Conservation (phyloP, 192 early-diverging fungal genomes). For the Entomortierella beljakovae region DNA sequence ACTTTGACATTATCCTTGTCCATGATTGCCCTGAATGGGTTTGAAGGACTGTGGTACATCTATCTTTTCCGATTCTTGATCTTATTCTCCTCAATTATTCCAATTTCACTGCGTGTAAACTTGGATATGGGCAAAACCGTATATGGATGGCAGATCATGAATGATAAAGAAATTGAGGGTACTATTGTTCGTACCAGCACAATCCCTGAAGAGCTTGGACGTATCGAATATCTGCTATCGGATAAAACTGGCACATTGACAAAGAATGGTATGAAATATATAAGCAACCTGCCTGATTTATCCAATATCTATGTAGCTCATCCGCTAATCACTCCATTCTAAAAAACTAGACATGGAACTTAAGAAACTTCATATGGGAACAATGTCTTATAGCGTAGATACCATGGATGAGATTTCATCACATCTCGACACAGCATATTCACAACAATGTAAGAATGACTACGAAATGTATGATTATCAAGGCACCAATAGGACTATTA, state of each 20-base stretch:
- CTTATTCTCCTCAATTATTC: slow-evolving; percentile 95
- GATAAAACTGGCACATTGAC: slow-evolving; percentile 98
- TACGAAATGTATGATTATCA: too few relatives aligned
- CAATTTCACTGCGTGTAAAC: slow-evolving; percentile 94
- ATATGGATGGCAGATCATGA: slow-evolving; percentile 91
- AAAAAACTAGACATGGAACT: slow-evolving; percentile 89
- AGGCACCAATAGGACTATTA: too few relatives aligned
- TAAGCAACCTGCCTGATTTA: not conserved
- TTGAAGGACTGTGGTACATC: slow-evolving; percentile 91
- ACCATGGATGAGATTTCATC: slow-evolving; percentile 90
- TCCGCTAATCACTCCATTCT: not conserved
- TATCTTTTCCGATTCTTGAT: slow-evolving; percentile 95
- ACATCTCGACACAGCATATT: slow-evolving; percentile 70
- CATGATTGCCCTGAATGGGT: slow-evolving; percentile 92
- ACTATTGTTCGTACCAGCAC: slow-evolving; percentile 95
- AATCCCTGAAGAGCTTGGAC: slow-evolving; percentile 95
- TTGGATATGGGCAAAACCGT: slow-evolving; percentile 97
- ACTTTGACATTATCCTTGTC: slow-evolving; percentile 84
- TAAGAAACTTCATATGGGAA: slow-evolving; percentile 94
- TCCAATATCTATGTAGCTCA: not conserved
- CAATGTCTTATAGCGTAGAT: slow-evolving; percentile 91
- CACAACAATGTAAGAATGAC: slow-evolving; percentile 34
- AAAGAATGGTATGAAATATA: slow-evolving; percentile 75
- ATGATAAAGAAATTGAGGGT: slow-evolving; percentile 83
- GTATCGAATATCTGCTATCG: slow-evolving; percentile 92